Base-by-base conservation (phyloP, 192 early-diverging fungal genomes). In the Podila epigama region DNA sequence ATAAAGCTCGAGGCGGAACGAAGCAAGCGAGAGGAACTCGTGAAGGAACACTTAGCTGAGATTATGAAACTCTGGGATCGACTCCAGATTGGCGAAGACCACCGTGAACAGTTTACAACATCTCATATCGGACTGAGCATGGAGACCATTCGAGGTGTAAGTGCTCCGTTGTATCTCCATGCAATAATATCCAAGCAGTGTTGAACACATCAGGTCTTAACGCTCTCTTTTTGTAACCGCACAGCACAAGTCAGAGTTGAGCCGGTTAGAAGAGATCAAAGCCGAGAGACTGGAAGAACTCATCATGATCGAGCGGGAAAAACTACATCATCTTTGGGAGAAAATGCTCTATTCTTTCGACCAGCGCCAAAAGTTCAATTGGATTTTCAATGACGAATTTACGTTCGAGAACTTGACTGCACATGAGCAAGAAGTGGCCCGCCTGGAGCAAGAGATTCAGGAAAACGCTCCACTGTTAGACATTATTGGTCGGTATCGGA, bases 191-290 rank as follows among this genome's bases (percentile, higher is more conserved):
- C 5, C 22, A 22, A 7, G 4, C 22, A 4, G 15, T 8, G 7
- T 9, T 40, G 25, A 12, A 15, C 11, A 12, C 25, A 12, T 22
- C 33, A 20, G 11, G 3, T 68, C n/a, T 22, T 29, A 9, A 29
- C 12, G 44, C 35, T 18, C 8, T 18, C 37, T n/a, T 16, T 7
- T 52, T 53, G 4, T 25, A 4, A 32, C 11, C 16, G 15, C n/a
- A 20, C 63, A 86, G 84, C 68, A 79, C 58, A 83, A 84, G 62
- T 50, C 70, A 15, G 84, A 86, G 55, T 33, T 80, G 44, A 36
- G 39, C 13, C 56, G 75, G 16, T 37, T 86, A 50, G 67, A 66
- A 34, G 60, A 67, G 8, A 37, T 86, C n/a, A 82, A 84, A 40
- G 50, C 58, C 33, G 66, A 83, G 41, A 63, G 73, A 35, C 54